Evolutionary conservation across 108 stramenopile genomes (phyloP).

Genomic region (Seminavis robusta): DNA sequence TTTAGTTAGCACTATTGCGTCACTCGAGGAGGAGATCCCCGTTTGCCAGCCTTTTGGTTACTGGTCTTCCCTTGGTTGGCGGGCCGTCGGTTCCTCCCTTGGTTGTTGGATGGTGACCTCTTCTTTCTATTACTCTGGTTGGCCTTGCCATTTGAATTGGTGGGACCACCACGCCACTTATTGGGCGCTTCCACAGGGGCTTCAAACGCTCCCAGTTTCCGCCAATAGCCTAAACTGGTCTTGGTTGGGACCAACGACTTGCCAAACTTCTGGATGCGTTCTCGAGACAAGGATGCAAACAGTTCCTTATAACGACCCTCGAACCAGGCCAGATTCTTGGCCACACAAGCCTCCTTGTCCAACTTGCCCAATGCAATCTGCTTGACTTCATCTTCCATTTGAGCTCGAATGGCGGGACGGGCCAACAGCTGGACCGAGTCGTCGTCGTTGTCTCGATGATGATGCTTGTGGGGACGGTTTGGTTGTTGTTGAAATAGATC

Average conservation of each 20-base stretch:
- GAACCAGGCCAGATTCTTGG: conserved; percentile 27
- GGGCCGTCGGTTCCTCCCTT: no score
- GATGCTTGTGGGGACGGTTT: conserved; percentile 7
- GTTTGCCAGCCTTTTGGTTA: no score
- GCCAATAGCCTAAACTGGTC: conserved; percentile 11
- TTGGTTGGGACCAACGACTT: conserved; percentile 3
- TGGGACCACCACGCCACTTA: no score
- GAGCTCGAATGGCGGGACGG: conserved; percentile 23
- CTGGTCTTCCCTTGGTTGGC: no score
- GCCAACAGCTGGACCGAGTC: conserved; percentile 19
- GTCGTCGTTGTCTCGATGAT: not conserved
- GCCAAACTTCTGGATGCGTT: conserved; percentile 20
- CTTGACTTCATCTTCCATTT: conserved; percentile 35
- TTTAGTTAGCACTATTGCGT: no score
- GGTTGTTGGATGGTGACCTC: no score
- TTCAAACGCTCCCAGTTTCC: conserved; percentile 19
- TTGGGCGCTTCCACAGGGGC: no score
- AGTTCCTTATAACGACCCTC: conserved; percentile 23
- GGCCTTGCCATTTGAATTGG: no score
- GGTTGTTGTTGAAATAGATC: conserved; percentile 24
- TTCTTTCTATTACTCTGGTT: no score
- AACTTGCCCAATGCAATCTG: conserved; percentile 21
- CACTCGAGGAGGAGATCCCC: no score
- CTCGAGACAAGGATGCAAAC: conserved; percentile 4
- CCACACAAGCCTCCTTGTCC: conserved; percentile 25